Base-by-base conservation (phyloP, 1,284 basidiomycete genomes). In the Mixia osmundae region DNA sequence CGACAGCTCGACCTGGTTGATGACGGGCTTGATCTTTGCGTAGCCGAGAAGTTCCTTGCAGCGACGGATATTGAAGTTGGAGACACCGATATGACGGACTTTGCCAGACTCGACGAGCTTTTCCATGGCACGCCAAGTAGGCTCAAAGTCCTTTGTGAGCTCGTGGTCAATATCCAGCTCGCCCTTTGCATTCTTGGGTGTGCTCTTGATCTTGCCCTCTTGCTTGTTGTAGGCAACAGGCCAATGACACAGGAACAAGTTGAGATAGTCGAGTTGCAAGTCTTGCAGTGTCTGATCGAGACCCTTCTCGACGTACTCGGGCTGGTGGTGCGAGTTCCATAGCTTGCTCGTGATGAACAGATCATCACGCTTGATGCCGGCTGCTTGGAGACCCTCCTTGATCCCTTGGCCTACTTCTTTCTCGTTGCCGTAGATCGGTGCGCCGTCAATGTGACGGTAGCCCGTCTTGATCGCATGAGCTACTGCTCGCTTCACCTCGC, bases 401-500 rank as follows among this genome's bases (percentile, higher is more conserved):
- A 89, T 71, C 26, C 79, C 83, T 37, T 74, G 51, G 12, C 78
- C 82, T 18, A 80, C 79, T 56, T 83, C 76, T 51, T 71, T 76
- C 58, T 89, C 80, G 56, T 89, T 89, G 37, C 62, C 50, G 48
- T 77, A 78, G 31, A 65, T 63, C 65, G 69, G 71, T 25, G 74
- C 76, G 25, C 65, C 71, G 50, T 80, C 76, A 36, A 82, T 14
- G 8, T 9, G 14, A 10, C 29, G 29, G 14, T 30, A 30, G 29
- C 29, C 29, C 7, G 29, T 19, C 29, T 30, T 30, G 29, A 30
- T 30, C n/a, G n/a, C n/a, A n/a, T n/a, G n/a, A n/a, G n/a, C n/a
- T n/a, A 30, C 28, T 6, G 28, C 28, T 15, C 6, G 9, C n/a
- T 30, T 30, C 14, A 30, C 28, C 15, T 30, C 7, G 7, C 28